Conservation (phyloP, 192 early-diverging fungal genomes). For the Coemansia sp. region DNA sequence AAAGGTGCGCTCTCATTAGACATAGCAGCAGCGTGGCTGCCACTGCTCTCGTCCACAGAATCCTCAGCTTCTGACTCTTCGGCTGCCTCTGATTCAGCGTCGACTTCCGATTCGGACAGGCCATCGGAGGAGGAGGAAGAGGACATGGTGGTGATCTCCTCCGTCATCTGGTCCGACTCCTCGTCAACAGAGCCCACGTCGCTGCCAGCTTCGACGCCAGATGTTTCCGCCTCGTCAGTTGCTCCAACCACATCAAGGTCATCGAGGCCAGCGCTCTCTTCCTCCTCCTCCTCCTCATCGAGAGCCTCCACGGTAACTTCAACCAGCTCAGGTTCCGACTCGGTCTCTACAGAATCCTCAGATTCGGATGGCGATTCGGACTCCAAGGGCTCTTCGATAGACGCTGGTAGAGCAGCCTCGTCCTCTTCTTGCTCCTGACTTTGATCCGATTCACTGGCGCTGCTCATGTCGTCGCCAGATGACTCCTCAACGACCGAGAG, state of each 20-base stretch:
- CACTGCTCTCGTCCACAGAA: not conserved
- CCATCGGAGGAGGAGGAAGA: conserved; percentile 11
- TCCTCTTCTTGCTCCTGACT: not conserved
- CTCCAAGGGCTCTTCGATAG: conserved; percentile 1
- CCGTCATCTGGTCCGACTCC: conserved; percentile 37
- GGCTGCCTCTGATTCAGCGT: not conserved
- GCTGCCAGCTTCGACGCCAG: not conserved
- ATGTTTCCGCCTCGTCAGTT: not conserved
- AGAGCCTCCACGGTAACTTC: not conserved
- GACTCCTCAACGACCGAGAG: conserved; percentile 25
- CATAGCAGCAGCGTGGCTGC: not conserved
- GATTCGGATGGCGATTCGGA: conserved; percentile 4
- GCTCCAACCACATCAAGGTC: not conserved
- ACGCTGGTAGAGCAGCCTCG: conserved; percentile 1
- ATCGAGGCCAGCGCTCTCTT: not conserved
- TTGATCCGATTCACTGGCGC: conserved; percentile 8
- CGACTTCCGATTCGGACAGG: not conserved
- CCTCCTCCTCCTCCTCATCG: conserved; percentile 10
- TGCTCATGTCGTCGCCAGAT: not conserved
- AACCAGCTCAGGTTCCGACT: conserved; percentile 7
- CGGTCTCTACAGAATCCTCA: conserved; percentile 12
- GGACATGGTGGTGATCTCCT: conserved; percentile 30
- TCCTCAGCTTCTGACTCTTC: conserved; percentile 8
- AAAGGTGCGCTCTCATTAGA: not conserved
- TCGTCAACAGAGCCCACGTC: not conserved